phyloP scores from a whole-genome alignment of 23 red algal species.

The Agarophyton chilense region DNA sequence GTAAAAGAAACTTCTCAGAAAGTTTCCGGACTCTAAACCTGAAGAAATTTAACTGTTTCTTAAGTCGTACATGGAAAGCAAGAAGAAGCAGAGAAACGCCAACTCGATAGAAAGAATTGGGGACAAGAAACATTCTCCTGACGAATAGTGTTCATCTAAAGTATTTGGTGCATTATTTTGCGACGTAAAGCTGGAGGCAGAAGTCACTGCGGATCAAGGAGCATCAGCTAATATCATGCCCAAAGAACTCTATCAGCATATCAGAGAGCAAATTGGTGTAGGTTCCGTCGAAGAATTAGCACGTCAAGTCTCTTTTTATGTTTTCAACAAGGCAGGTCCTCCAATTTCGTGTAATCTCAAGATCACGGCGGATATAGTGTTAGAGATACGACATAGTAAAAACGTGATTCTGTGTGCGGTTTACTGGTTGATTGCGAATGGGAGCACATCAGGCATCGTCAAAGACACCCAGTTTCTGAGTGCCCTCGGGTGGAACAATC shows the following conservation, averaged over 20 bases:
- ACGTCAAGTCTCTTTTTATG: not conserved
- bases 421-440: not conserved
- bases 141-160: too few species aligned
- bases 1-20: not conserved
- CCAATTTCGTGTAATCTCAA: not conserved
- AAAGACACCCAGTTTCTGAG: not conserved
- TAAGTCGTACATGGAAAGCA: not conserved
- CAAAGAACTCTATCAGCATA: not conserved
- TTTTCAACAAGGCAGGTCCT: not conserved
- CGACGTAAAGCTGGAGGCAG: not conserved
- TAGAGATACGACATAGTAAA: slow-evolving; percentile 17
- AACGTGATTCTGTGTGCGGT: not conserved
- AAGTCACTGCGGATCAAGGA: not conserved
- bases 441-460: not conserved
- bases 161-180: not conserved
- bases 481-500: slow-evolving; percentile 25
- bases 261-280: not conserved
- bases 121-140: not conserved
- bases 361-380: not conserved
- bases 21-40: not conserved
- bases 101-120: not conserved
- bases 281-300: not conserved
- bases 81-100: not conserved
- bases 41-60: not conserved
- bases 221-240: not conserved